phyloP scores from a whole-genome alignment of 2,329 filamentous ascomycete genomes.

The Byssothecium circinans region DNA sequence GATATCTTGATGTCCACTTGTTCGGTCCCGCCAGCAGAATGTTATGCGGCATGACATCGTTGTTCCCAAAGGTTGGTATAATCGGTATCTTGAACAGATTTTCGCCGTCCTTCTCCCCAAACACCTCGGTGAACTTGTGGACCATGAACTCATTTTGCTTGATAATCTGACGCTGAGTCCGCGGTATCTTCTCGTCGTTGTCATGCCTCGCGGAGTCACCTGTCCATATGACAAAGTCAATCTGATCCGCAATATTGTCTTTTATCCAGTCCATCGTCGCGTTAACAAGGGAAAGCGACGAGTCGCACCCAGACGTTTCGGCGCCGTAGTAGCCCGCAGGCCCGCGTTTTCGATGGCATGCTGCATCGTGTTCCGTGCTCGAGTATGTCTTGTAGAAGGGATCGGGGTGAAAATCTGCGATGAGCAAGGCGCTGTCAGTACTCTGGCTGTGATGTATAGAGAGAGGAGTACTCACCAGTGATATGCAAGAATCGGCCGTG shows the following conservation, averaged over 20 bases:
- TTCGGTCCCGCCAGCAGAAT: conserved; percentile 87
- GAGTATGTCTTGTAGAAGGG: conserved; percentile 80
- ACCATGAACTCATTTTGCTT: conserved; percentile 75
- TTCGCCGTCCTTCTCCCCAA: conserved; percentile 58
- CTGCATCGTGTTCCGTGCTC: conserved; percentile 66
- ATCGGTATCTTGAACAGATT: conserved; percentile 73
- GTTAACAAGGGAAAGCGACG: conserved; percentile 77
- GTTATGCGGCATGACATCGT: conserved; percentile 96
- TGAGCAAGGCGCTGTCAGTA: conserved; percentile 6
- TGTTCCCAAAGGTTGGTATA: conserved; percentile 91
- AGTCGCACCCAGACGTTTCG: conserved; percentile 86
- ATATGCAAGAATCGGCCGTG: conserved; percentile 81
- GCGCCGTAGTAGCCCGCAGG: conserved; percentile 80
- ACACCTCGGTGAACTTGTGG: conserved; percentile 73
- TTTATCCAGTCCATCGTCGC: conserved; percentile 89
- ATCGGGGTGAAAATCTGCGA: conserved; percentile 86
- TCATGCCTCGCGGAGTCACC: conserved; percentile 89
- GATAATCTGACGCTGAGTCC: conserved; percentile 74
- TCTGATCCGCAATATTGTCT: conserved; percentile 71
- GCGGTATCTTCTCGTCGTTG: conserved; percentile 78
- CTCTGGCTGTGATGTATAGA: background rate
- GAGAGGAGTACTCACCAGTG: conserved; percentile 61
- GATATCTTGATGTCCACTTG: conserved; percentile 76
- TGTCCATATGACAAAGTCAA: conserved; percentile 93
- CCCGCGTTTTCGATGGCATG: conserved; percentile 80